Evolutionary conservation across 345 rosid species (phyloP).

Genomic region (Eucalyptus brandiana): DNA sequence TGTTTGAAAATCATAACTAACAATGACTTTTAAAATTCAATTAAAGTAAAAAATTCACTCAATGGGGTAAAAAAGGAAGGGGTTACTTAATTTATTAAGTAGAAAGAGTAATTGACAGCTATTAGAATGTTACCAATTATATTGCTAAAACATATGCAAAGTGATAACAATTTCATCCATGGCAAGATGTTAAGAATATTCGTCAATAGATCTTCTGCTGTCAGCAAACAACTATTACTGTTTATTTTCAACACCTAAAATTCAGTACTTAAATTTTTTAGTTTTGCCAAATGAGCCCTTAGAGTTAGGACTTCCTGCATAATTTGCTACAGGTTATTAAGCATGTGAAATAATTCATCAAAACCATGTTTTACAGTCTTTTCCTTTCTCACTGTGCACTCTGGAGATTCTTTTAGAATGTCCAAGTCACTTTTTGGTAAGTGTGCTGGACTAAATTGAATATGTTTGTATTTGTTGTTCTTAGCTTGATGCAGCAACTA

Average conservation of each 20-base stretch:
- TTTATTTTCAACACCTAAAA: neutral
- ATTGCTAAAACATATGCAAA: neutral
- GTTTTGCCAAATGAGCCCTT: neutral
- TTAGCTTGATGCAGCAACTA: slow-evolving; percentile 62
- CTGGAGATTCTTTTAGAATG: neutral
- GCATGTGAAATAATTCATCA: neutral
- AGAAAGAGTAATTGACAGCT: neutral
- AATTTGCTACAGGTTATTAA: neutral
- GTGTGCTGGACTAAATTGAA: neutral
- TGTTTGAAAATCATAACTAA: neutral
- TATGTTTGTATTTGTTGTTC: neutral
- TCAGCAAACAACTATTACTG: neutral
- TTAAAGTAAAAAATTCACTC: neutral
- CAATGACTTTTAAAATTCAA: neutral
- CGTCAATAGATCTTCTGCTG: neutral
- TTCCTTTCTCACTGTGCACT: neutral
- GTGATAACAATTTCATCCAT: neutral
- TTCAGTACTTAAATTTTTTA: neutral
- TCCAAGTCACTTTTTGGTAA: neutral
- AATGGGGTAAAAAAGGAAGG: neutral
- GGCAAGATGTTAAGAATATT: neutral
- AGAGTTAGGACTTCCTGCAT: neutral
- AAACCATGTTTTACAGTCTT: neutral
- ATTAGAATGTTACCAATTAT: neutral
- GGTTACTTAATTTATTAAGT: neutral